Conservation (phyloP, 441 rosid genomes). For the Corymbia citriodora region DNA sequence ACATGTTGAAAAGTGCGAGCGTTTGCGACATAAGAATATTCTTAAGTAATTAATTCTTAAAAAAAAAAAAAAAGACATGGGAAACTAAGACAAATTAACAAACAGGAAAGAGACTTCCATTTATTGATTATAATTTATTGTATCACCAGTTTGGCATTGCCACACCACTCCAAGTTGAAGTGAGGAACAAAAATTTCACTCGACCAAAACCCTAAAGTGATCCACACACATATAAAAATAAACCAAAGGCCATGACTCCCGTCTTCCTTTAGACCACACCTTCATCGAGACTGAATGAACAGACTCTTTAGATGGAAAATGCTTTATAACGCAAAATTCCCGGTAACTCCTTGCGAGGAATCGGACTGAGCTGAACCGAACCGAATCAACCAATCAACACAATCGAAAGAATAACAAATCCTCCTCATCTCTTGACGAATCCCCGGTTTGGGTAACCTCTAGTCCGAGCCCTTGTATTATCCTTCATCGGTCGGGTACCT, state of each 20-base stretch:
- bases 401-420: slow-evolving; percentile 24
- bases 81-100: background rate
- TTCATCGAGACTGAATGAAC: background rate
- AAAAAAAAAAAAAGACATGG: background rate
- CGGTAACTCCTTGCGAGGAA: background rate
- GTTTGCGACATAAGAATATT: background rate
- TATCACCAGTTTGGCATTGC: background rate
- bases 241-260: background rate
- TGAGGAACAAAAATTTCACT: background rate
- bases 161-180: background rate
- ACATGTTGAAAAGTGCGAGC: background rate
- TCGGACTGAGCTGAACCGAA: background rate
- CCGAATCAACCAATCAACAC: background rate
- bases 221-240: background rate
- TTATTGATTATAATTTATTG: background rate
- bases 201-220: background rate
- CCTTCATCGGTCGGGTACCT: background rate
- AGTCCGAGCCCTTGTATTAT: background rate
- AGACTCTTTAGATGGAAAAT: background rate
- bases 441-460: background rate
- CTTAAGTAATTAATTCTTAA: background rate
- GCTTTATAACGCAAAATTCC: background rate
- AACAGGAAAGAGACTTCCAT: background rate
- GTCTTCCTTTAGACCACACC: background rate
- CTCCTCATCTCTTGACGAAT: background rate